phyloP scores from a whole-genome alignment of 176 grass and related monocot species.

The Otatea glauca region DNA sequence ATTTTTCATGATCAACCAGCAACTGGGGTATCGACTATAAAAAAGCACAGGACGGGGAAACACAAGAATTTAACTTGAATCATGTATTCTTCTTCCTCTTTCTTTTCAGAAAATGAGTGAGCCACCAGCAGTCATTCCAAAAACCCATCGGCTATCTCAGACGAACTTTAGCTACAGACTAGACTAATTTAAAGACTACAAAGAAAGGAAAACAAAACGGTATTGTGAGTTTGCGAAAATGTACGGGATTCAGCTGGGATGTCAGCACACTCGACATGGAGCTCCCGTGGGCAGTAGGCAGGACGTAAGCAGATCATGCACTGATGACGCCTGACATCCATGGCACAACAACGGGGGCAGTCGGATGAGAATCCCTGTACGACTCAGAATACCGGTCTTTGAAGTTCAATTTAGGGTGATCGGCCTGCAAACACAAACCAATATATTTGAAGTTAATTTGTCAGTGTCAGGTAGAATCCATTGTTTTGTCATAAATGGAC shows the following conservation, averaged over 20 bases:
- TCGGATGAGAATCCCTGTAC: conserved; percentile 70
- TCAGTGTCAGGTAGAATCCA: background rate
- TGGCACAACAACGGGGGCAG: conserved; percentile 66
- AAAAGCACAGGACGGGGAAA: background rate
- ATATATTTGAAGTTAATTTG: background rate
- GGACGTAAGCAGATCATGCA: background rate
- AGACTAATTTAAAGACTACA: conserved; percentile 15
- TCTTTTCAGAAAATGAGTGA: background rate
- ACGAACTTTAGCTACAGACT: conserved; percentile 19
- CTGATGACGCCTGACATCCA: conserved; percentile 76
- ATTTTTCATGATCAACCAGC: no score
- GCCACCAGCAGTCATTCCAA: background rate
- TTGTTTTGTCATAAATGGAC: background rate
- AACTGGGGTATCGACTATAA: background rate
- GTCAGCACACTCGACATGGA: background rate
- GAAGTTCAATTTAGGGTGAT: conserved; percentile 66
- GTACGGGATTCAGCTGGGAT: background rate
- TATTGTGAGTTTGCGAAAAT: background rate
- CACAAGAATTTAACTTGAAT: background rate
- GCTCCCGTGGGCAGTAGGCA: background rate
- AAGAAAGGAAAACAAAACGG: background rate
- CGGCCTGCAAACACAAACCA: conserved; percentile 49
- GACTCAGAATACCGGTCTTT: conserved; percentile 75
- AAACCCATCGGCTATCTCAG: background rate
- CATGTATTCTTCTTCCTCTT: background rate